These are phyloP conservation scores for Thymus quinquecostatus DNA, from an alignment of 257 asterid genomes.

Conservation along the genomic window DNA sequence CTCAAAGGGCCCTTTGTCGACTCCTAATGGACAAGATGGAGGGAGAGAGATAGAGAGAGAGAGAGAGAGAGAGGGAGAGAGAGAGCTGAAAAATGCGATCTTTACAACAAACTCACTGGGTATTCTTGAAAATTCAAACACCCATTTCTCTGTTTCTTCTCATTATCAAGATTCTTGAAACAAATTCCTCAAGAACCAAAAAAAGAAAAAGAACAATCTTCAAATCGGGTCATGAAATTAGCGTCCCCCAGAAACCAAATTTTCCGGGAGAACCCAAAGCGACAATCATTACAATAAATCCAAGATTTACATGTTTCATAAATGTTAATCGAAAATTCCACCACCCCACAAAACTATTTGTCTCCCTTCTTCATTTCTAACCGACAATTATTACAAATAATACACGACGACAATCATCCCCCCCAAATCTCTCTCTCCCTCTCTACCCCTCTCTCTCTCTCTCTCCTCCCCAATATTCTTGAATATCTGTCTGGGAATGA, in stretches of 20 bases:
- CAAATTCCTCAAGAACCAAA: slow-evolving; percentile 21
- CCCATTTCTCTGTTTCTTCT: slow-evolving; percentile 34
- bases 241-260: slow-evolving; percentile 36
- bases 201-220: not conserved
- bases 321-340: slow-evolving; percentile 32
- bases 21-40: slow-evolving; percentile 34
- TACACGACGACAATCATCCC: slow-evolving; percentile 53
- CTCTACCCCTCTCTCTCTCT: slow-evolving; percentile 5
- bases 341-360: slow-evolving; percentile 25
- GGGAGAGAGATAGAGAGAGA: slow-evolving; percentile 28
- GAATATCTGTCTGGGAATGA: slow-evolving; percentile 33
- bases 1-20: slow-evolving; percentile 39
- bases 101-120: slow-evolving; percentile 23
- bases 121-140: slow-evolving; percentile 18
- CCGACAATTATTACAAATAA: slow-evolving; percentile 16
- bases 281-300: slow-evolving; percentile 29
- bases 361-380: slow-evolving; percentile 1
- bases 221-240: slow-evolving; percentile 35
- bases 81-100: slow-evolving; percentile 30
- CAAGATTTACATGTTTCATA: slow-evolving; percentile 31
- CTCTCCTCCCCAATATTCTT: slow-evolving; percentile 19
- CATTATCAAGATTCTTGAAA: slow-evolving; percentile 36
- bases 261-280: slow-evolving; percentile 44
- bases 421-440: slow-evolving; percentile 27
- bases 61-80: slow-evolving; percentile 34